Evolutionary conservation across 306 rosid species (phyloP), one percentile per base, ranked within the genome.

Genomic region (Casuarina cunninghamiana): DNA sequence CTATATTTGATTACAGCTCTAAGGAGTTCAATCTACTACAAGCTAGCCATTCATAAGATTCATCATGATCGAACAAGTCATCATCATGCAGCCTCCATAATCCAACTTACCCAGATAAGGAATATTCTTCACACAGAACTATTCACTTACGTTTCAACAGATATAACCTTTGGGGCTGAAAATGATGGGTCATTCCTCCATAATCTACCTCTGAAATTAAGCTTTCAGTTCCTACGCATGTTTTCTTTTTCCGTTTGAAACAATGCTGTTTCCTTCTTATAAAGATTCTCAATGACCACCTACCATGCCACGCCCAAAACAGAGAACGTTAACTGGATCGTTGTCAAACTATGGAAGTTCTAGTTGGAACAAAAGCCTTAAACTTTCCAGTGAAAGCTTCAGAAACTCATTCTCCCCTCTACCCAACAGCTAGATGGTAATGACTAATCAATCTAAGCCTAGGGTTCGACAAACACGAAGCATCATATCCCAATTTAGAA

Each of bases 401-500:
- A 37, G 2, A 37, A 32, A 37, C n/a, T 26, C 21, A 39, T 58
- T 58, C 16, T 26, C 21, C 26, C 65, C 65, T 58, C 65, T 58
- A 26, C 6, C 38, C 10, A 5, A 8, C 65, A 4, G 32, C 15
- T 26, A 10, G 38, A 26, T 58, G 9, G 39, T 3, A 26, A 26
- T 1, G 39, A 13, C 65, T 58, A 32, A 58, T 10, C 38, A 58
- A 58, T 58, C 26, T 58, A 32, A 58, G 65, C 41, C 26, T 26
- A 57, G 26, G 37, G 32, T 26, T 26, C 32, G 32, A 26, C 37
- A 13, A 63, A 4, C 69, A 63, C 6, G 46, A 6, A 63, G 69
- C n/a, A 37, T 38, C 69, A 38, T 63, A 63, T 63, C 69, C 69
- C 13, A 63, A 5, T 45, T 62, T n/a, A 62, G 69, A 62, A 38